Conservation (phyloP, 228 moss, liverwort and hornwort genomes). For the Sphagnum magellanicum region DNA sequence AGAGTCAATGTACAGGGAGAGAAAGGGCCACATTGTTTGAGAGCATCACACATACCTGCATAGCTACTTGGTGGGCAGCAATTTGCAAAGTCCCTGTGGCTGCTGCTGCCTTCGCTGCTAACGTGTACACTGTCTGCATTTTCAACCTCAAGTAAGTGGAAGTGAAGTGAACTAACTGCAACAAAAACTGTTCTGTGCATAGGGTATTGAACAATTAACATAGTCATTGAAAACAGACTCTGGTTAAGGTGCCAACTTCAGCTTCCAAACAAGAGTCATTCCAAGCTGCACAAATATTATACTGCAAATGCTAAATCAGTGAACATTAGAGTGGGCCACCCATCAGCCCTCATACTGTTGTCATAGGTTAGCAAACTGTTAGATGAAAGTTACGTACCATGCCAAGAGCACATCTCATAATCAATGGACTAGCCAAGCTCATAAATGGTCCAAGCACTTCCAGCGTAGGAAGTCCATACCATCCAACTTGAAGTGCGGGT, state of each 20-base stretch:
- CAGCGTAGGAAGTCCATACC: slow-evolving; percentile 68
- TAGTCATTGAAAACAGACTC: not conserved
- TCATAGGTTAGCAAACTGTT: too few species aligned
- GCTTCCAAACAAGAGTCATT: not conserved
- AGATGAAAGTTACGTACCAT: slow-evolving; percentile 47
- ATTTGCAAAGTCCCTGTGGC: slow-evolving; percentile 52
- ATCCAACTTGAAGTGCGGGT: slow-evolving; percentile 54
- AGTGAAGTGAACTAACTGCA: not conserved
- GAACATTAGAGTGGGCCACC: too few species aligned
- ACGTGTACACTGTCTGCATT: slow-evolving; percentile 61
- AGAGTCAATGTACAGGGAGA: too few species aligned
- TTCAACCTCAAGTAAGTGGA: not conserved
- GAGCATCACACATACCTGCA: slow-evolving; percentile 43
- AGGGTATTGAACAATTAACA: not conserved
- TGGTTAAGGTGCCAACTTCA: not conserved
- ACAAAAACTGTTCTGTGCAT: not conserved
- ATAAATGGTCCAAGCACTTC: slow-evolving; percentile 65
- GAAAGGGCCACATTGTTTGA: too few species aligned
- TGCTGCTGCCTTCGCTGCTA: slow-evolving; percentile 68
- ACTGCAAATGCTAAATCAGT: too few species aligned
- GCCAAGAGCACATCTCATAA: slow-evolving; percentile 56
- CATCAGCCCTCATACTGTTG: too few species aligned
- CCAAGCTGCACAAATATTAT: not conserved
- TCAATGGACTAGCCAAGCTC: slow-evolving; percentile 65
- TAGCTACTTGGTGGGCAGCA: slow-evolving; percentile 78